Evolutionary conservation across 2,329 filamentous ascomycete species (phyloP).

Genomic region (Claviceps arundinis): DNA sequence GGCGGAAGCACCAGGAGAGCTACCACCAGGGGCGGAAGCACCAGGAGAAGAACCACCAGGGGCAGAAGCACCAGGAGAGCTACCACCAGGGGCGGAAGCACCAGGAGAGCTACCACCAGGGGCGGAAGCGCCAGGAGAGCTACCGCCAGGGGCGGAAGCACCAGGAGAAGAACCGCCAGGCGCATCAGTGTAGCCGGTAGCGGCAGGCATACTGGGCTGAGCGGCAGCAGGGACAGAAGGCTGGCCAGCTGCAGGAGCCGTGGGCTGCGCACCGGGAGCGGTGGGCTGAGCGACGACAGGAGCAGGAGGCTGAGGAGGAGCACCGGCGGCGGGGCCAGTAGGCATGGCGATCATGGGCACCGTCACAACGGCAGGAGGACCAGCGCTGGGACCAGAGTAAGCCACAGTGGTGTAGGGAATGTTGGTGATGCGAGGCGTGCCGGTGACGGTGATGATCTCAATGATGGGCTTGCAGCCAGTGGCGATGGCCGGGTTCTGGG

Average conservation of each 20-base stretch:
- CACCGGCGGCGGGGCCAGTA: constrained; percentile 14
- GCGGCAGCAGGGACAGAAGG: neutral
- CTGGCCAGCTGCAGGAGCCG: neutral
- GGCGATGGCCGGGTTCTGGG: constrained; percentile 71
- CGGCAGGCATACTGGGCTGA: neutral
- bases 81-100: neutral
- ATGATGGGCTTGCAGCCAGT: constrained; percentile 57
- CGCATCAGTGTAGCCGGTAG: neutral
- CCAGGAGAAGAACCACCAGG: neutral
- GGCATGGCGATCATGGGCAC: constrained; percentile 41
- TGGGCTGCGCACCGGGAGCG: constrained; percentile 1
- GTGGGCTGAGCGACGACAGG: constrained; percentile 4
- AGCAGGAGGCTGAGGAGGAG: constrained; percentile 7
- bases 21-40: neutral
- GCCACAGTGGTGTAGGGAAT: constrained; percentile 39
- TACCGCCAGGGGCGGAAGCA: neutral
- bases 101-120: neutral
- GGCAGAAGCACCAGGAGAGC: neutral
- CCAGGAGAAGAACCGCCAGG: neutral
- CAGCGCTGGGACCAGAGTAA: constrained; percentile 33
- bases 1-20: neutral
- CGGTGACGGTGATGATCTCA: constrained; percentile 42
- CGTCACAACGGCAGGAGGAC: constrained; percentile 31
- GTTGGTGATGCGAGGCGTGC: constrained; percentile 36
- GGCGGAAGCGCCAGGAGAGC: neutral